Conservation (phyloP, 2,329 filamentous ascomycete species). For the Aureobasidium sp. region DNA sequence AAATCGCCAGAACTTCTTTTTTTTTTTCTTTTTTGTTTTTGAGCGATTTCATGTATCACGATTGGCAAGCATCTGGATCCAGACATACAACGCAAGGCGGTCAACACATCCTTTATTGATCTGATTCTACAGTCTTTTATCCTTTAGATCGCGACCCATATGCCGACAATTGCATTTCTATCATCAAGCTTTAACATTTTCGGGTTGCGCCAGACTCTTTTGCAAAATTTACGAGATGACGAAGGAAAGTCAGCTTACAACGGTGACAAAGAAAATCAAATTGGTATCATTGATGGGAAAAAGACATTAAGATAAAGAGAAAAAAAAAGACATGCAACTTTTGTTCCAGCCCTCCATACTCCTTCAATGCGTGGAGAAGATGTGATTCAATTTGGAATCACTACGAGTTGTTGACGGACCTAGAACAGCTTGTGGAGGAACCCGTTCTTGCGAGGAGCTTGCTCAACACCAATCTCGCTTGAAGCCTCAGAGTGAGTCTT, state of each 20-base stretch:
- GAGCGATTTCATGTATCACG: too few species aligned
- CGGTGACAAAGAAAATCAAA: too few species aligned
- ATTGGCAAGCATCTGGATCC: too few species aligned
- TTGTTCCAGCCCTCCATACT: not conserved
- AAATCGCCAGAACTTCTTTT: too few species aligned
- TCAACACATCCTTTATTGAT: too few species aligned
- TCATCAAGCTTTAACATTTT: too few species aligned
- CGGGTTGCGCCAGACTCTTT: too few species aligned
- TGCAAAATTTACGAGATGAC: not conserved
- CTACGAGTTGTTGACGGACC: not conserved
- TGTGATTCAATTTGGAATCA: not conserved
- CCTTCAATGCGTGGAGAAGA: not conserved
- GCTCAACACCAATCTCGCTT: not conserved
- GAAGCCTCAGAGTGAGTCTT: conserved; percentile 27
- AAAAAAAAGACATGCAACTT: not conserved
- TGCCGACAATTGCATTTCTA: not conserved
- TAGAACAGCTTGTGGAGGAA: conserved; percentile 5
- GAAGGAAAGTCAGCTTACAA: not conserved
- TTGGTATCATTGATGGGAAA: not conserved
- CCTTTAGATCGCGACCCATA: too few species aligned
- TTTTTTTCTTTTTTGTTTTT: too few species aligned
- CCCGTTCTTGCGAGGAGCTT: not conserved
- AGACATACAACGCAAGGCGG: too few species aligned
- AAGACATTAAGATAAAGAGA: not conserved
- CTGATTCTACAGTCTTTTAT: too few species aligned